Base-by-base conservation (phyloP, 306 rosid species). In the Parietaria judaica region DNA sequence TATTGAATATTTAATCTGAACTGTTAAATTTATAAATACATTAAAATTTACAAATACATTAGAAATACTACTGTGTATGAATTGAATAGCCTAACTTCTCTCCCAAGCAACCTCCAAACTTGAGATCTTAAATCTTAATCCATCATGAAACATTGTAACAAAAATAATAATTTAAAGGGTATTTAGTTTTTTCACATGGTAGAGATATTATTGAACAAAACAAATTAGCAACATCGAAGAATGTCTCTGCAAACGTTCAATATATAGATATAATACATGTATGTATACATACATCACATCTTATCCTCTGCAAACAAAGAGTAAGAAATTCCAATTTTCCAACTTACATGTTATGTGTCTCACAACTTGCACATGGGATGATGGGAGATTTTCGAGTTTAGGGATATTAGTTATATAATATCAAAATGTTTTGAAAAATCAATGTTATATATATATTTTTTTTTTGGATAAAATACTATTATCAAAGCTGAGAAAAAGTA, bases 311-410 rank as follows among this genome's bases (percentile, higher is more conserved):
- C 8, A 7, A 4, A 47, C 23, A 14, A 14, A 60, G 52, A 35
- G n/a, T n/a, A 46, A 54, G 47, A 36, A 66, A 46, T 61, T 51
- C 66, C 38, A 10, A 14, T 16, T 38, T 63, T 66, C 68, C 48
- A 36, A 41, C 55, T 65, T n/a, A 43, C 83, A 84, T 63, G 83
- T 81, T 84, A 58, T 63, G 35, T 77, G 83, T 74, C 66, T 13
- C 66, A 37, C 66, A 72, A 66, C 60, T 39, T 8, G 70, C 82
- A 76, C 77, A 69, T 73, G 79, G 52, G 10, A 7, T 74, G 74
- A 45, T 61, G 53, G 62, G 31, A 23, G 31, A 3, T 3, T 49
- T 38, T 43, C 7, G 9, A 36, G 17, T 51, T 38, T 41, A 5
- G 45, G 45, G 45, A 41, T 41, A 41, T 5, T 5, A 41, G 45